Evolutionary conservation across 257 asterid genomes (phyloP).

Genomic region (Anisodus tanguticus): DNA sequence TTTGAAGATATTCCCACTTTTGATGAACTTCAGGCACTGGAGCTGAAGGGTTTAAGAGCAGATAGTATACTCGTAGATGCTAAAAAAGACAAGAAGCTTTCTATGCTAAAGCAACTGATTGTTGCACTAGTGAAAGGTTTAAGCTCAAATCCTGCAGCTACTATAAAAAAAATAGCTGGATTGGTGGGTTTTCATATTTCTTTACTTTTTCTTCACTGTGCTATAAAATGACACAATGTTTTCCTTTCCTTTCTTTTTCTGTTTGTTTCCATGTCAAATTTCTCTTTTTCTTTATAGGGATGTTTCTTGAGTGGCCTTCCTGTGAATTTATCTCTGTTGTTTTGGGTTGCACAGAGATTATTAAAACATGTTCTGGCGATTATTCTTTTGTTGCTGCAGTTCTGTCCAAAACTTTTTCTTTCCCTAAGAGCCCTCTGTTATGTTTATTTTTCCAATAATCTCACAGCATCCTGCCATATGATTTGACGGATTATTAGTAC

Average conservation of each 20-base stretch:
- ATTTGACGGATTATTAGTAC: neutral
- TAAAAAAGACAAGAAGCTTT: constrained; percentile 85
- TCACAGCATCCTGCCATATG: neutral
- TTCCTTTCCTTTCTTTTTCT: neutral
- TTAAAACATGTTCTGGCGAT: neutral
- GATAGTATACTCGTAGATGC: constrained; percentile 90
- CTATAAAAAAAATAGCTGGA: constrained; percentile 93
- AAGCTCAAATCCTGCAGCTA: constrained; percentile 74
- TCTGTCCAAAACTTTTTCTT: neutral
- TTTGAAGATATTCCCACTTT: constrained; percentile 82
- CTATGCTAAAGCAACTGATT: constrained; percentile 83
- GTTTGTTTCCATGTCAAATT: constrained; percentile 17
- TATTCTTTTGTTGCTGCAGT: neutral
- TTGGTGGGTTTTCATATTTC: constrained; percentile 61
- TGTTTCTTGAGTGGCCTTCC: neutral
- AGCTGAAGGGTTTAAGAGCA: constrained; percentile 76
- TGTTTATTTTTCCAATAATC: neutral
- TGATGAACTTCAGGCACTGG: constrained; percentile 86
- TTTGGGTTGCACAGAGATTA: neutral
- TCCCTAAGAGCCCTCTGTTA: neutral
- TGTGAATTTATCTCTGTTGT: neutral
- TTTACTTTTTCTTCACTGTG: constrained; percentile 12
- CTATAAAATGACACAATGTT: neutral
- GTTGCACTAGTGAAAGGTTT: constrained; percentile 85
- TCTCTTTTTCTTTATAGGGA: constrained; percentile 12